Conservation (phyloP, 768 basidiomycete species). For the Phlebiopsis flavidoalba region DNA sequence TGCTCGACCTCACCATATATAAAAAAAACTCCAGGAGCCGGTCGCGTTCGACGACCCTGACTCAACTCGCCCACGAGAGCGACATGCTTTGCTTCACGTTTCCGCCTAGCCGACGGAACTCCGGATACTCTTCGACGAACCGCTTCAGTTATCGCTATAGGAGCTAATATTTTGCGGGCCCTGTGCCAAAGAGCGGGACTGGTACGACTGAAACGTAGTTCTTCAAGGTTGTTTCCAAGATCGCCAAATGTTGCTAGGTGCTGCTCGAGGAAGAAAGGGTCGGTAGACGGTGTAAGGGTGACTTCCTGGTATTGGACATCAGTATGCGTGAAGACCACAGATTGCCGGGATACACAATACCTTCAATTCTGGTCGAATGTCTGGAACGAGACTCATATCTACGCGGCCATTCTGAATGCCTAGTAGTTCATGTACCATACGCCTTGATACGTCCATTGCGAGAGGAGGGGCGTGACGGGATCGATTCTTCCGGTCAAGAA, state of each 20-base stretch:
- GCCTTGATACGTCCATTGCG: constrained; percentile 99
- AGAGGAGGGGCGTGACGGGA: constrained; percentile 82
- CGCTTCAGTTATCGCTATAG: constrained; percentile 94
- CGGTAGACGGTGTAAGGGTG: constrained; percentile 84
- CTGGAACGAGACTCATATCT: constrained; percentile 76
- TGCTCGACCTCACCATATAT: constrained; percentile 98
- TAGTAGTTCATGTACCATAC: constrained; percentile 96
- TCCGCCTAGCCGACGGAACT: constrained; percentile 92
- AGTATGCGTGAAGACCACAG: constrained; percentile 3
- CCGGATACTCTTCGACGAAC: constrained; percentile 97
- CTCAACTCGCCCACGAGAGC: constrained; percentile 95
- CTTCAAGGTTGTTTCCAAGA: constrained; percentile 84
- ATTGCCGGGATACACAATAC: constrained; percentile 37
- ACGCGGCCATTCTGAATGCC: constrained; percentile 94
- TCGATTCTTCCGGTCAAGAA: constrained; percentile 84
- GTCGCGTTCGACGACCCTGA: constrained; percentile 78
- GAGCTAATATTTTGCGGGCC: constrained; percentile 84
- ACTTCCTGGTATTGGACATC: constrained; percentile 64
- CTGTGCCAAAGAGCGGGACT: constrained; percentile 73
- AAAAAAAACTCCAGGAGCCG: constrained; percentile 81
- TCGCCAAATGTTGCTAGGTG: constrained; percentile 95
- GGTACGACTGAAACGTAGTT: constrained; percentile 93
- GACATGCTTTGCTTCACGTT: constrained; percentile 99
- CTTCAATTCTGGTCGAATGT: constrained; percentile 79
- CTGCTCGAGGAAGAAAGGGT: constrained; percentile 90